Percentiles rank a stretch among this genome's conserved stretches.
These are phyloP conservation scores for Cutaneotrichosporon sp. DNA, from an alignment of 1,284 basidiomycete genomes.

Conservation along the genomic window DNA sequence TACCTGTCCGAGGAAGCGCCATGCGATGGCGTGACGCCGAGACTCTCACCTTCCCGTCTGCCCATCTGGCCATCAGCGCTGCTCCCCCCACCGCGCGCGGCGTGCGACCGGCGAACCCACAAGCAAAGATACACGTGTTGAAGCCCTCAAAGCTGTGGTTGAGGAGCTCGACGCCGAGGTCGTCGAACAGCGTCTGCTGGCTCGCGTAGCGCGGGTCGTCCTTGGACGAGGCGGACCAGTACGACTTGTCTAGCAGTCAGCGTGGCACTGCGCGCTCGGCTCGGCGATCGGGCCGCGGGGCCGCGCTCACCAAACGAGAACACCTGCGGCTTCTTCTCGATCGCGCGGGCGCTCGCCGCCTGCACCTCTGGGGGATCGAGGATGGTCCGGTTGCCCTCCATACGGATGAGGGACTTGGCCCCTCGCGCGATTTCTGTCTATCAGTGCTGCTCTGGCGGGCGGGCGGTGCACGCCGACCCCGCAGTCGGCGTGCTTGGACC, in stretches of 20 bases:
- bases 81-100: constrained; percentile 9
- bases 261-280: not conserved
- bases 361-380: constrained; percentile 76
- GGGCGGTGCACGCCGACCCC: too few relatives aligned
- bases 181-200: constrained; percentile 90
- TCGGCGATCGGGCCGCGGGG: not conserved
- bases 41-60: constrained; percentile 50
- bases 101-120: constrained; percentile 61
- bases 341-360: constrained; percentile 59
- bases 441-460: constrained; percentile 14
- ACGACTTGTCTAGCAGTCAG: constrained; percentile 72
- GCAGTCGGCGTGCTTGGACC: constrained; percentile 39
- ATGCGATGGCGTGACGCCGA: not conserved
- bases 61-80: constrained; percentile 39
- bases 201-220: constrained; percentile 87
- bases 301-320: constrained; percentile 69
- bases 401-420: constrained; percentile 86
- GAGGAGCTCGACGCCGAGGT: constrained; percentile 89
- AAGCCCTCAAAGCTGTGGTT: constrained; percentile 96
- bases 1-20: not conserved
- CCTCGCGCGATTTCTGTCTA: constrained; percentile 79
- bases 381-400: constrained; percentile 88
- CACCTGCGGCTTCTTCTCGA: constrained; percentile 81
- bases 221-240: constrained; percentile 87
- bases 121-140: constrained; percentile 96